Evolutionary conservation across 805 yeast genomes (phyloP).

Genomic region (Ogataea naganishii): DNA sequence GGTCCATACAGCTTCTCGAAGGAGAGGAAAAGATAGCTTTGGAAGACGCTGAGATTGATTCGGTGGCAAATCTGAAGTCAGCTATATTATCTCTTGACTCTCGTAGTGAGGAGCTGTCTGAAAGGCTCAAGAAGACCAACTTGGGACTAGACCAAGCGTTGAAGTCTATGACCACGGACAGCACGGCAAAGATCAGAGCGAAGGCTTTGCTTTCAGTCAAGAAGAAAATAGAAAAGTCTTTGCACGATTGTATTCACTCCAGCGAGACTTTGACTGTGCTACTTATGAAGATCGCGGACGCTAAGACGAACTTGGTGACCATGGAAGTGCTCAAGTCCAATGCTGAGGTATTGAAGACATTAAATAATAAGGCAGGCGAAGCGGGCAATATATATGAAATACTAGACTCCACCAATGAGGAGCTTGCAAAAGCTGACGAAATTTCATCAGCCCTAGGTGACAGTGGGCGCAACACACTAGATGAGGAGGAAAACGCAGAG

Average conservation of each 20-base stretch:
- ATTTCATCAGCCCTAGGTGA: constrained; percentile 3
- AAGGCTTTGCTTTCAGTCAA: constrained; percentile 16
- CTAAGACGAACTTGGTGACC: constrained; percentile 15
- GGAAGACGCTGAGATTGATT: too few species aligned
- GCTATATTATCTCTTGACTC: too few species aligned
- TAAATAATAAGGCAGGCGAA: constrained; percentile 14
- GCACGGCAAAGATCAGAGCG: constrained; percentile 10
- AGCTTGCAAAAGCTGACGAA: constrained; percentile 11
- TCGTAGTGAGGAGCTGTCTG: too few species aligned
- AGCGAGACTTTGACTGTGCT: constrained; percentile 15
- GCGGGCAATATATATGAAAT: constrained; percentile 10
- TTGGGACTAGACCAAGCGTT: too few species aligned
- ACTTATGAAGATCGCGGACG: constrained; percentile 18
- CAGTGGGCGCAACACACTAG: background rate
- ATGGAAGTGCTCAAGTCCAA: constrained; percentile 17
- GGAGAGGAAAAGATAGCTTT: too few species aligned
- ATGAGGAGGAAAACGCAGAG: constrained; percentile 1
- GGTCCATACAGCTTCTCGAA: too few species aligned
- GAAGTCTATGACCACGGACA: too few species aligned
- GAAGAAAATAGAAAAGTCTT: constrained; percentile 13
- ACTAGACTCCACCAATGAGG: constrained; percentile 11
- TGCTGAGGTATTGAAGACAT: constrained; percentile 12
- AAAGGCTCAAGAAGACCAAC: too few species aligned
- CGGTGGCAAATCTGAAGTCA: too few species aligned
- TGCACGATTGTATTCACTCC: constrained; percentile 9